A percentile compares a stretch with the other conserved stretches of the same genome.
Conservation (phyloP, 169 alveolate genomes). For the Ichthyophthirius multifiliis region DNA sequence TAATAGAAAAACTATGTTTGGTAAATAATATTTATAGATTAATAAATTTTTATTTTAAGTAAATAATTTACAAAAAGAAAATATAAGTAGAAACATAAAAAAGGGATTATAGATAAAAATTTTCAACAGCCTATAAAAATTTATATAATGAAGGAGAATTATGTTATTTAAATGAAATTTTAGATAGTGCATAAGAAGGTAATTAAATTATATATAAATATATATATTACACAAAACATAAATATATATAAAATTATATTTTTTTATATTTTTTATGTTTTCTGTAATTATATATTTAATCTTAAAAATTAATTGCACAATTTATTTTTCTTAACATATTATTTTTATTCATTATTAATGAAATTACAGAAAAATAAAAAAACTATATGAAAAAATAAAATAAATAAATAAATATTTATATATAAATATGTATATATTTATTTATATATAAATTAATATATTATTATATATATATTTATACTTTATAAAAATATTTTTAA, state of each 20-base stretch:
- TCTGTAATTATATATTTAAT: not conserved
- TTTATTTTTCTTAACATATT: not conserved
- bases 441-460: not conserved
- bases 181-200: conserved; percentile 82
- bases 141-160: conserved; percentile 66
- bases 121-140: conserved; percentile 74
- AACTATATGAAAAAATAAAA: not conserved
- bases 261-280: not conserved
- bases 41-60: not conserved
- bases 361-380: not conserved
- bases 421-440: not conserved
- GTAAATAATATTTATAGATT: not conserved
- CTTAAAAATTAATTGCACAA: not conserved
- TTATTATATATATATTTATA: not conserved
- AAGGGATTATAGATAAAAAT: conserved; percentile 59
- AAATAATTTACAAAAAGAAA: not conserved
- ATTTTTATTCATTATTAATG: not conserved
- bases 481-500: not conserved
- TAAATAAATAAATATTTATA: not conserved
- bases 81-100: conserved; percentile 46
- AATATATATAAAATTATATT: not conserved
- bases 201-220: not conserved
- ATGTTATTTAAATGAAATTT: conserved; percentile 75
- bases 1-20: conserved; percentile 59
- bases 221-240: not conserved